Evolutionary conservation across 805 yeast genomes (phyloP).

Genomic region (Kazachstania kunashirensis): DNA sequence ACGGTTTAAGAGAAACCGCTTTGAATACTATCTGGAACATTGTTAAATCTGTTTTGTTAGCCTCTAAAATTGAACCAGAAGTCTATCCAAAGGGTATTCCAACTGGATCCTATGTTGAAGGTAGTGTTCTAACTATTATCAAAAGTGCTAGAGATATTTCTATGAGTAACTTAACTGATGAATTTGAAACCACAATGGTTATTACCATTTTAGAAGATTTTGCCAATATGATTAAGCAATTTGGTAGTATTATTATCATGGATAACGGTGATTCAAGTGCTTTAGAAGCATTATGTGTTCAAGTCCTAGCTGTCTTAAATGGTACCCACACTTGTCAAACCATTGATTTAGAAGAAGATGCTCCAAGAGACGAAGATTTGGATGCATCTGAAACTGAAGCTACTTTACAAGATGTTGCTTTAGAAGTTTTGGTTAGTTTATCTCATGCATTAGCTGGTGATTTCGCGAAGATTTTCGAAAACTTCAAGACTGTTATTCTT

Average conservation of each 20-base stretch:
- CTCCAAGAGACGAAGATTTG: constrained; percentile 43
- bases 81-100: constrained; percentile 57
- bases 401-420: constrained; percentile 69
- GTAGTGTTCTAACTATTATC: constrained; percentile 47
- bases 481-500: constrained; percentile 58
- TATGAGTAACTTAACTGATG: constrained; percentile 55
- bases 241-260: constrained; percentile 62
- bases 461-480: constrained; percentile 60
- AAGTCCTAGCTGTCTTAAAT: constrained; percentile 62
- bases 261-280: constrained; percentile 47
- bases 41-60: constrained; percentile 53
- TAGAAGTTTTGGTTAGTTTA: constrained; percentile 74
- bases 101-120: constrained; percentile 48
- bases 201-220: constrained; percentile 66
- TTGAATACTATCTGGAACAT: constrained; percentile 75
- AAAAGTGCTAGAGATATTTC: constrained; percentile 60
- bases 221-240: constrained; percentile 52
- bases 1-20: constrained; percentile 86
- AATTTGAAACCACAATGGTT: constrained; percentile 77
- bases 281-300: constrained; percentile 60
- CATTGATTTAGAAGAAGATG: constrained; percentile 58
- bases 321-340: constrained; percentile 80
- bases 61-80: constrained; percentile 39
- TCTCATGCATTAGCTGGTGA: constrained; percentile 71
- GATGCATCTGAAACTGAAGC: constrained; percentile 55